Evolutionary conservation across 2,329 filamentous ascomycete genomes (phyloP), one percentile per base, ranked within the genome.

Genomic region (Fusarium brevicatenulatum): DNA sequence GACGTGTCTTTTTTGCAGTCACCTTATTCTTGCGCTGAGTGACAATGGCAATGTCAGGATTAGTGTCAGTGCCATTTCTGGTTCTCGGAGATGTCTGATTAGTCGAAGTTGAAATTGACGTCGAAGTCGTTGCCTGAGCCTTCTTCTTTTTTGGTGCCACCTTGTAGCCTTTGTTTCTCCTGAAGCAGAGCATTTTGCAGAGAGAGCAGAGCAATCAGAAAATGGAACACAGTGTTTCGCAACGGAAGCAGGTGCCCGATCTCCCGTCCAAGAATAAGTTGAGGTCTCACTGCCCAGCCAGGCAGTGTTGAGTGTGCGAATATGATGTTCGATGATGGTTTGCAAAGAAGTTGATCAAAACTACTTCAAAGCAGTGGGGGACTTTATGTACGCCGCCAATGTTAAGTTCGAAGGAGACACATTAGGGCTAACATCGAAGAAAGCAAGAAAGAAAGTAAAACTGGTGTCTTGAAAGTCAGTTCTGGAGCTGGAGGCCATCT

Each of bases 161-260:
- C 32, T 66, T 66, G 40, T 67, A 73, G n/a, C 74, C 73, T 63
- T 71, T 78, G 50, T 72, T 74, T 58, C 70, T 76, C 25, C 75
- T 52, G 50, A 72, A 74, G 54, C 70, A 70, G 40, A 81, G 71
- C 79, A 81, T 79, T 39, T 66, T 66, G 46, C 43, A 39, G 37
- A 46, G 18, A 32, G 15, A 28, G 18, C 18, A 37, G 23, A 23
- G 47, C 28, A 50, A 16, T 50, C 47, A 18, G 47, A 23, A 50
- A 50, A 32, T 16, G 47, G 18, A 32, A 23, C 47, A 18, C 21
- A 23, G 47, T 11, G 30, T 32, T 23, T 32, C 28, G 13, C 47
- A 50, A 50, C 36, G 58, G 21, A 21, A 40, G 42, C 32, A 50
- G 34, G 34, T 15, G 15, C 34, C 43, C 19, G 19, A 30, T 50